Evolutionary conservation across 2,329 filamentous ascomycete species (phyloP).

Genomic region (Paecilomyces variotii): DNA sequence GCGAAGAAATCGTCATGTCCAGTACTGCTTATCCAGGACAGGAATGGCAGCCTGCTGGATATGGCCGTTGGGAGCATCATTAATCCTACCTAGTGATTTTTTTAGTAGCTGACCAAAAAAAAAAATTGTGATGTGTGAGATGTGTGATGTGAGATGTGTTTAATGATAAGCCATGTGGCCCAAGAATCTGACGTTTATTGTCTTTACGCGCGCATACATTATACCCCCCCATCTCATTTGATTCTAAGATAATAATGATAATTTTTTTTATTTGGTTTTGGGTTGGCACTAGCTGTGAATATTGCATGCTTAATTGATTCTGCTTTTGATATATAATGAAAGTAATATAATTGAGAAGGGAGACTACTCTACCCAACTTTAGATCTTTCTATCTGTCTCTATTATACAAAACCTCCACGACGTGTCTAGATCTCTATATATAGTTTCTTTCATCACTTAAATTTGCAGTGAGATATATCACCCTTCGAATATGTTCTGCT

Average conservation of each 20-base stretch:
- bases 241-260: neutral
- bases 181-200: neutral
- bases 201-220: neutral
- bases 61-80: conserved; percentile 8
- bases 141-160: neutral
- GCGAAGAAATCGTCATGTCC: conserved; percentile 41
- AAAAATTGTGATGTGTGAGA: neutral
- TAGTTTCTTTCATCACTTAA: neutral
- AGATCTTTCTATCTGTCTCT: neutral
- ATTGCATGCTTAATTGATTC: no score
- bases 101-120: no score
- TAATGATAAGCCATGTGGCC: neutral
- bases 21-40: conserved; percentile 43
- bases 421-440: neutral
- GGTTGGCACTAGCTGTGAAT: no score
- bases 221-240: neutral
- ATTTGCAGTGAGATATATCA: conserved; percentile 28
- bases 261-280: neutral
- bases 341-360: neutral
- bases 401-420: neutral
- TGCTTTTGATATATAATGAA: neutral
- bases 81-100: neutral
- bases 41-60: conserved; percentile 34
- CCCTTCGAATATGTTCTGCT: conserved; percentile 82
- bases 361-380: neutral